Conservation (phyloP, 805 yeast species). For the Myxozyma lipomycoides region DNA sequence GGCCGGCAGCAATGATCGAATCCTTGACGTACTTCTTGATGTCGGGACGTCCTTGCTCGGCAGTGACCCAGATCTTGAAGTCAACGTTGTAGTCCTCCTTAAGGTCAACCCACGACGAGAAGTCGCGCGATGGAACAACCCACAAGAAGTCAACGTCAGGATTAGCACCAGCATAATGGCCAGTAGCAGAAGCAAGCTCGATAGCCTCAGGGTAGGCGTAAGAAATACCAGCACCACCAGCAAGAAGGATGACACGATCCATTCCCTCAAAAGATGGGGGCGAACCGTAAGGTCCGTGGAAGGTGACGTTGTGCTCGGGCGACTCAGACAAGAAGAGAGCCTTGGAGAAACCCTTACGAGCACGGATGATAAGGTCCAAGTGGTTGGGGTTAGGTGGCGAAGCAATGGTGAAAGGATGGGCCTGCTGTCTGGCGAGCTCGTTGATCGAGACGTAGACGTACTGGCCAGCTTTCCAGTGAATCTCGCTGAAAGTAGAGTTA, state of each 20-base stretch:
- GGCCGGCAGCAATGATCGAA: conserved; percentile 27
- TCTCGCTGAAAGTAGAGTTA: conserved; percentile 26
- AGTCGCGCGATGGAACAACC: conserved; percentile 34
- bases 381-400: conserved; percentile 28
- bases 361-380: conserved; percentile 34
- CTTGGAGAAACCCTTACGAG: conserved; percentile 35
- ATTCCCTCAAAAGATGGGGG: conserved; percentile 27
- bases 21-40: conserved; percentile 29
- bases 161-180: conserved; percentile 24
- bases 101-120: conserved; percentile 32
- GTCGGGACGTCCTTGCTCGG: conserved; percentile 35
- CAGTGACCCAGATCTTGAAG: conserved; percentile 34
- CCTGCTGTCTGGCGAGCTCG: conserved; percentile 27
- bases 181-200: conserved; percentile 23
- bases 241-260: conserved; percentile 31
- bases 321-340: conserved; percentile 25
- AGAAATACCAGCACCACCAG: conserved; percentile 38
- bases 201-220: conserved; percentile 33
- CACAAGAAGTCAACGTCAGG: conserved; percentile 33
- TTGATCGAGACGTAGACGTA: conserved; percentile 24
- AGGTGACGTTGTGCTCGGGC: conserved; percentile 27
- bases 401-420: conserved; percentile 30
- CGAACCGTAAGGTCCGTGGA: conserved; percentile 29
- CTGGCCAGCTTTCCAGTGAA: conserved; percentile 30
- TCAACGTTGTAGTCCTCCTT: conserved; percentile 29